A percentile compares a stretch with the other conserved stretches of the same genome.
Evolutionary conservation across 257 asterid genomes (phyloP).

Genomic region (Ajuga chamaepitys): DNA sequence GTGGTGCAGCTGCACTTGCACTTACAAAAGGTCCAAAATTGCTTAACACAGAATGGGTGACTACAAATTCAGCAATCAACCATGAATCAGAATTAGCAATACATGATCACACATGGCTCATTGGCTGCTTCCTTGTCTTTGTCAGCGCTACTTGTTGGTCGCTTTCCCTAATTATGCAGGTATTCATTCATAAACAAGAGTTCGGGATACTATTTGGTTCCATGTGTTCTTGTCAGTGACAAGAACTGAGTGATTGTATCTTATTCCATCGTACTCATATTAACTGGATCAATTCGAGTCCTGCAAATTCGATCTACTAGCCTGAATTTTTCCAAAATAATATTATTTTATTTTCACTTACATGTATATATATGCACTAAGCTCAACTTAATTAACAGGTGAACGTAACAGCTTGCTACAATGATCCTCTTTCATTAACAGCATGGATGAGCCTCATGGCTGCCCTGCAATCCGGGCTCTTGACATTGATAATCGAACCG

Average conservation of each 20-base stretch:
- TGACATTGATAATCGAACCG: conserved; percentile 16
- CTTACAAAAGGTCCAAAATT: conserved; percentile 63
- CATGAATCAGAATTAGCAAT: conserved; percentile 8
- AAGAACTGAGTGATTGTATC: too few species aligned
- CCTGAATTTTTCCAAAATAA: too few species aligned
- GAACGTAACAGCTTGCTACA: conserved; percentile 12
- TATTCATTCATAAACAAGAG: neutral
- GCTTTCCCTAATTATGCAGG: conserved; percentile 26
- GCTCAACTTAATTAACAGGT: conserved; percentile 2
- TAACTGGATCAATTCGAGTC: too few species aligned
- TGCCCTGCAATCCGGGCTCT: conserved; percentile 23
- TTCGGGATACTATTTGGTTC: too few species aligned
- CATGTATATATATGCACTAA: neutral
- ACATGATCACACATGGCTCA: conserved; percentile 30
- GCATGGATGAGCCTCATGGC: conserved; percentile 34
- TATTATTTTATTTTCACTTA: neutral
- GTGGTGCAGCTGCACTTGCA: conserved; percentile 56
- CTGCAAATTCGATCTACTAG: too few species aligned
- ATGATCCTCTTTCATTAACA: conserved; percentile 26
- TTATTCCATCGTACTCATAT: too few species aligned
- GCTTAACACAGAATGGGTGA: conserved; percentile 32
- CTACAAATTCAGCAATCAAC: neutral
- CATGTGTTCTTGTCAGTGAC: neutral
- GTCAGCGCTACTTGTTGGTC: conserved; percentile 40
- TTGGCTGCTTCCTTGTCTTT: conserved; percentile 54